These are phyloP conservation scores for Citrus sp. DNA, from an alignment of 345 rosid species.

Conservation along the genomic window DNA sequence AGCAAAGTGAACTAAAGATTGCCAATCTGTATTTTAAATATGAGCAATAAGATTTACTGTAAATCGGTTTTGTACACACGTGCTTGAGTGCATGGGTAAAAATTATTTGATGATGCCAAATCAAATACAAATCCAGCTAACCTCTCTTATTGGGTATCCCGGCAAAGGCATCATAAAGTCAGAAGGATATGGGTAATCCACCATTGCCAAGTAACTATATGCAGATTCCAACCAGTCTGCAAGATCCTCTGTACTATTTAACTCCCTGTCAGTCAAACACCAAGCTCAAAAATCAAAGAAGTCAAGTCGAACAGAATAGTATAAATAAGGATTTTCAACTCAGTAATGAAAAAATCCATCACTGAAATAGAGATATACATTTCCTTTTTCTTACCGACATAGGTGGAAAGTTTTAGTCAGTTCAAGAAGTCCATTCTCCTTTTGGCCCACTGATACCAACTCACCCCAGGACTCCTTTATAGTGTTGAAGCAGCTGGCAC, in stretches of 20 bases:
- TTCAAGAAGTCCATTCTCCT: slow-evolving; percentile 65
- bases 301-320: not conserved
- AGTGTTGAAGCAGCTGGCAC: slow-evolving; percentile 74
- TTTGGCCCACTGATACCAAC: slow-evolving; percentile 50
- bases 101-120: not conserved
- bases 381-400: slow-evolving; percentile 53
- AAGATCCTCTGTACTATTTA: slow-evolving; percentile 58
- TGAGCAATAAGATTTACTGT: not conserved
- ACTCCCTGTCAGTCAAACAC: slow-evolving; percentile 46
- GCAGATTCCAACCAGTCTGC: slow-evolving; percentile 81
- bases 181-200: slow-evolving; percentile 83
- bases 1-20: slow-evolving; percentile 4
- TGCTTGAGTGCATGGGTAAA: not conserved
- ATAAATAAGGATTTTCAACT: not conserved
- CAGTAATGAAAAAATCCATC: not conserved
- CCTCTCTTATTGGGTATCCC: slow-evolving; percentile 95
- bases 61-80: not conserved
- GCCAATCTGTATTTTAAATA: not conserved
- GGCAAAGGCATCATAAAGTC: slow-evolving; percentile 91
- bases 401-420: slow-evolving; percentile 63
- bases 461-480: slow-evolving; percentile 80
- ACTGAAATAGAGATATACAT: not conserved
- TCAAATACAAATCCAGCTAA: slow-evolving; percentile 20
- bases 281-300: slow-evolving; percentile 1
- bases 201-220: slow-evolving; percentile 90